Percentiles rank a stretch among this genome's conserved stretches.
These are phyloP conservation scores for Talaromyces sp. DNA, from an alignment of 2,329 filamentous ascomycete genomes.

Conservation along the genomic window DNA sequence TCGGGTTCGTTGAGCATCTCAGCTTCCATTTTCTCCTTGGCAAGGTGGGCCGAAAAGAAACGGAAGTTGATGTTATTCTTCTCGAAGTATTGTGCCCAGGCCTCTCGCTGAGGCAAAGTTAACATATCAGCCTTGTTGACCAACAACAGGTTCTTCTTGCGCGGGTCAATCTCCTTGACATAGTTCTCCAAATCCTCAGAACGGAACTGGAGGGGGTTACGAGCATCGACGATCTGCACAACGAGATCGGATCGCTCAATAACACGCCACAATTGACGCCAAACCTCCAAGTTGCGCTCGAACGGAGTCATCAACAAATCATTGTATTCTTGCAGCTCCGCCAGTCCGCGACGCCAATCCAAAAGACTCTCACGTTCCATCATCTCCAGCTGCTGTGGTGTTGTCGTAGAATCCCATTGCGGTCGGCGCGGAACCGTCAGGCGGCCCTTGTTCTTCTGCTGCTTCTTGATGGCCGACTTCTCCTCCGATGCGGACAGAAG, in stretches of 20 bases:
- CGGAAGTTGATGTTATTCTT: slow-evolving; percentile 81
- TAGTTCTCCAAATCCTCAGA: slow-evolving; percentile 92
- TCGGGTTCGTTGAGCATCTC: slow-evolving; percentile 56
- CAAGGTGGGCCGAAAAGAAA: slow-evolving; percentile 93
- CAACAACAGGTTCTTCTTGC: slow-evolving; percentile 86
- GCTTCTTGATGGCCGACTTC: slow-evolving; percentile 74
- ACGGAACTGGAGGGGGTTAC: slow-evolving; percentile 91
- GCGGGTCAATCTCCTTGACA: slow-evolving; percentile 85
- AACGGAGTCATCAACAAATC: slow-evolving; percentile 97
- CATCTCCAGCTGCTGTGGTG: slow-evolving; percentile 76
- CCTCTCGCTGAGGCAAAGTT: slow-evolving; percentile 77
- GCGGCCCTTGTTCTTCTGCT: slow-evolving; percentile 74
- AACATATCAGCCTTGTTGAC: slow-evolving; percentile 99
- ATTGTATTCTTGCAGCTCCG: slow-evolving; percentile 89
- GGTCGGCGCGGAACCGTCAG: slow-evolving; percentile 90
- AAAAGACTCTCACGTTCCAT: slow-evolving; percentile 80
- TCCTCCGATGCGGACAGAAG: slow-evolving; percentile 85
- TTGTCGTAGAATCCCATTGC: slow-evolving; percentile 83
- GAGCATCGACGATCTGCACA: slow-evolving; percentile 96
- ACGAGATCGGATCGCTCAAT: slow-evolving; percentile 95
- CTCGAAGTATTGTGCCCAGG: slow-evolving; percentile 86
- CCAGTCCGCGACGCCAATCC: slow-evolving; percentile 85
- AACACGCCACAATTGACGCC: slow-evolving; percentile 96
- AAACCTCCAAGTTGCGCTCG: slow-evolving; percentile 95
- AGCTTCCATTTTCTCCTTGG: slow-evolving; percentile 84